Evolutionary conservation across 805 yeast species (phyloP), one percentile per base, ranked within the genome.

Genomic region (Zygoascus flipseniorum): DNA sequence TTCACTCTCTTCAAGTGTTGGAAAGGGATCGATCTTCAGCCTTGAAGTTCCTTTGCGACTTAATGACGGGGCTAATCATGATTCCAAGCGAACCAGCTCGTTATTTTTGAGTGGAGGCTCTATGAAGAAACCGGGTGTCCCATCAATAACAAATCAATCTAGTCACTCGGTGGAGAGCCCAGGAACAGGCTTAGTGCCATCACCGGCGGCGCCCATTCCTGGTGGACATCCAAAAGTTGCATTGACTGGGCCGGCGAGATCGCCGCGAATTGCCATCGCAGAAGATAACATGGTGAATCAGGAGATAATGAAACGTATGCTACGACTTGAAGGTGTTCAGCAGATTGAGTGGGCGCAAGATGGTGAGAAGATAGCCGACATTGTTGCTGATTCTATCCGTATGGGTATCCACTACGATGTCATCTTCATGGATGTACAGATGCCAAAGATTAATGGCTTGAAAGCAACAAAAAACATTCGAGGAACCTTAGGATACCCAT

Each of bases 391-490:
- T 44, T 72, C 83, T 2, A 66, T 73, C 41, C 52, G 48, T 32
- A 41, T 20, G 11, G 53, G 52, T 9, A 39, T 49, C 2, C 53
- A 45, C 18, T 89, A 76, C 65, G 93, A 88, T 65, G 69, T 92
- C 51, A 81, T 92, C 1, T 88, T 92, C 65, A 92, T 92, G 99
- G 99, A 92, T 69, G 95, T 92, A 50, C 97, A 92, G 69, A 92
- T 92, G 98, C 98, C 98, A 2, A 84, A 81, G 61, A 75, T 90
- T 60, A 97, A 92, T 65, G 99, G 99, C 5, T 70, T 89, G 26
- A 74, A 82, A 28, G 96, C 98, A 0, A 90, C 98, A 0, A 80
- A 75, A 56, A 75, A 78, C 62, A 85, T 92, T 41, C 75, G 97
- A 43, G 69, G 74, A 16, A 82, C 85, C 46, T 68, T 86, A 54